These are phyloP conservation scores for Bryoglossum gracile DNA, from an alignment of 495 filamentous ascomycete species.

Conservation along the genomic window DNA sequence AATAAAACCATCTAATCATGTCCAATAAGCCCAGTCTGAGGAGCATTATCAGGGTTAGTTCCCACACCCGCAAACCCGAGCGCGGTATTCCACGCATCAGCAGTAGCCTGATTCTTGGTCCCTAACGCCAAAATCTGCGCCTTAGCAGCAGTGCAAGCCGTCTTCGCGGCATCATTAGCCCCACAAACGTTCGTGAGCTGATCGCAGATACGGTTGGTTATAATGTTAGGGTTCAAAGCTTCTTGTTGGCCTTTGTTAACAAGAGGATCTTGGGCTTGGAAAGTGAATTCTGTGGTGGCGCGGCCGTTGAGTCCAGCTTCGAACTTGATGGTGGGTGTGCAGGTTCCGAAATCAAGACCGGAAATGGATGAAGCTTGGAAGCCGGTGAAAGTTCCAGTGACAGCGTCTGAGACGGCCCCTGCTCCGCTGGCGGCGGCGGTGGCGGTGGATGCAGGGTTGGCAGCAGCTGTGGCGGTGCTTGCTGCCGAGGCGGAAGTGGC, in stretches of 20 bases:
- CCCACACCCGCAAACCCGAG: constrained; percentile 31
- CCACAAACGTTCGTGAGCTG: constrained; percentile 38
- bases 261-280: constrained; percentile 42
- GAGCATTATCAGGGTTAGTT: constrained; percentile 38
- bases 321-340: constrained; percentile 50
- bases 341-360: constrained; percentile 44
- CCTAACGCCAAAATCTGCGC: constrained; percentile 25
- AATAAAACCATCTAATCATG: constrained; percentile 25
- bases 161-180: constrained; percentile 35
- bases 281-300: constrained; percentile 42
- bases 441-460: not conserved
- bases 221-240: constrained; percentile 56
- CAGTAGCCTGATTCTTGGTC: constrained; percentile 25
- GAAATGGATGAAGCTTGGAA: constrained; percentile 23
- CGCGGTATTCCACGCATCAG: constrained; percentile 30
- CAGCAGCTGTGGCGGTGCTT: not conserved
- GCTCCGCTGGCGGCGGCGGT: constrained; percentile 6
- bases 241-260: constrained; percentile 43
- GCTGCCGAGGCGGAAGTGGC: not conserved
- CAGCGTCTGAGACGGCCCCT: constrained; percentile 6
- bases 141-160: constrained; percentile 33
- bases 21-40: constrained; percentile 32
- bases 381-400: constrained; percentile 3
- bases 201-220: constrained; percentile 57
- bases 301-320: constrained; percentile 41